Evolutionary conservation across 2,329 filamentous ascomycete genomes (phyloP), one percentile per base, ranked within the genome.

Genomic region (Microdochium paspali): DNA sequence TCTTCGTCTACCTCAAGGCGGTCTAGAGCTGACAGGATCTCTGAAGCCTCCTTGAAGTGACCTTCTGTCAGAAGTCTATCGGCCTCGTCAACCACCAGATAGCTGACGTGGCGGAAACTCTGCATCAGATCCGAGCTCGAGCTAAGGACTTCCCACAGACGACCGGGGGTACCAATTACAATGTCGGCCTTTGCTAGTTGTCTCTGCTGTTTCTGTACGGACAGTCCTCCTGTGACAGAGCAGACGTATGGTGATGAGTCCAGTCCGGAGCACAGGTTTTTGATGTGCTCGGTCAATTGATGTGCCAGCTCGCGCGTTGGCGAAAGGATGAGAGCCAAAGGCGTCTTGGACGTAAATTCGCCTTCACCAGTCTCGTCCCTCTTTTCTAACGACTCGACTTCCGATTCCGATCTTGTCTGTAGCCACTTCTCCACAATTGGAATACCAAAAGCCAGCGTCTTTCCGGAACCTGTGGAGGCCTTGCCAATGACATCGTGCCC

Each of bases 401-500:
- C 47, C 6, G 60, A 56, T 20, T 63, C 57, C 3, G 56, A 56
- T 2, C 65, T 59, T 28, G 67, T 59, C 25, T 70, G 66, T 10
- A 98, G 67, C 73, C 85, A 96, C 47, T 78, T 76, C 64, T 98
- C 90, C 10, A 97, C 72, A 48, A 98, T 93, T 0, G 93, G 93
- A 52, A 98, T 90, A 1, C 85, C 89, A 64, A 95, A 98, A 0
- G 93, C 91, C 42, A 98, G 71, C 0, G 93, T 98, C 68, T 98
- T 98, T 56, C 93, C 93, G 13, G 93, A 97, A 54, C 93, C 93
- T 0, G 93, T 98, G 10, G 91, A 85, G 2, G 93, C 93, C 68
- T 98, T 98, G 39, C 93, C 93, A 53, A 98, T 86, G 15, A 97
- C 85, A 65, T 98, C 91, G 61, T 87, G 86, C 0, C 91, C 91